phyloP scores from a whole-genome alignment of 768 basidiomycete genomes.

The Leccinum longicurvipes region DNA sequence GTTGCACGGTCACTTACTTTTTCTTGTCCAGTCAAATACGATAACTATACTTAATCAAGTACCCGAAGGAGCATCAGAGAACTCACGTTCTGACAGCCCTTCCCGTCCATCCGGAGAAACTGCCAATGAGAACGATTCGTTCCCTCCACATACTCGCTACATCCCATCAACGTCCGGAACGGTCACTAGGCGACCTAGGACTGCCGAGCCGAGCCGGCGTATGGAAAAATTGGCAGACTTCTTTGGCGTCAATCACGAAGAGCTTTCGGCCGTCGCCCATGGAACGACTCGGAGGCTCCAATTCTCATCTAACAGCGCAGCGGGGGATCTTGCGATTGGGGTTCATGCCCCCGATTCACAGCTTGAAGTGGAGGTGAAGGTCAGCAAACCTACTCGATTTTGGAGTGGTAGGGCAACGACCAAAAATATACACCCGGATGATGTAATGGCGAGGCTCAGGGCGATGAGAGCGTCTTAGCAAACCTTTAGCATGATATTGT shows the following conservation, averaged over 20 bases:
- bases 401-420: conserved; percentile 34
- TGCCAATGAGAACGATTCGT: neutral
- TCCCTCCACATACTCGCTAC: neutral
- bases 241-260: conserved; percentile 13
- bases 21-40: neutral
- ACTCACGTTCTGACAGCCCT: neutral
- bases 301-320: neutral
- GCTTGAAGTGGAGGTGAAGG: conserved; percentile 38
- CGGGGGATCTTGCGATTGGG: conserved; percentile 4
- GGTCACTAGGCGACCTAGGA: neutral
- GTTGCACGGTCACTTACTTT: conserved; percentile 1
- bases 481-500: neutral
- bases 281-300: neutral
- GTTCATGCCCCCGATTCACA: neutral
- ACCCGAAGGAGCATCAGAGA: neutral
- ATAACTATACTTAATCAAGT: neutral
- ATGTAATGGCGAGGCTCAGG: conserved; percentile 44
- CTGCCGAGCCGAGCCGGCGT: conserved; percentile 7
- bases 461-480: conserved; percentile 34
- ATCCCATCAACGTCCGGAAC: neutral
- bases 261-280: no score
- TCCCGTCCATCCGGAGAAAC: neutral
- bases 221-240: conserved; percentile 14
- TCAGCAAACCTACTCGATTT: conserved; percentile 37
- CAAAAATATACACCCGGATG: conserved; percentile 38